Evolutionary conservation across 2,329 filamentous ascomycete genomes (phyloP).

Genomic region (Westerdykella ornata): DNA sequence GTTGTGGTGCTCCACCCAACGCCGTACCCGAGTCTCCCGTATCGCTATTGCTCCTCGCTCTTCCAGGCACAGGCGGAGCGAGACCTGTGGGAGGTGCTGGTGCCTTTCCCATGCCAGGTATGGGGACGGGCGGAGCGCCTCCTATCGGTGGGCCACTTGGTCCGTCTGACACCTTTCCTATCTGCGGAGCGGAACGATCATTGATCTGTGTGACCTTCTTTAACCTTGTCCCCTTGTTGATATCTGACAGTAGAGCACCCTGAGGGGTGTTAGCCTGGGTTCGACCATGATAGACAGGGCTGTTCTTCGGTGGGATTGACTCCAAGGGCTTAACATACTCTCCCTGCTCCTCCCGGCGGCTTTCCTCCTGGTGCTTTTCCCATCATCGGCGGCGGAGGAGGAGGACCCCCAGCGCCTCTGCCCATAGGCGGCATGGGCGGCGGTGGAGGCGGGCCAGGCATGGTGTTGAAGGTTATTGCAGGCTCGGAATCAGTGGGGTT

Average conservation of each 20-base stretch:
- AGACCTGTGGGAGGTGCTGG: slow-evolving; percentile 55
- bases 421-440: slow-evolving; percentile 36
- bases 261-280: slow-evolving; percentile 39
- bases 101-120: slow-evolving; percentile 54
- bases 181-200: slow-evolving; percentile 75
- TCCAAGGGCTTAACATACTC: slow-evolving; percentile 20
- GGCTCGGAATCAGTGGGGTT: neutral
- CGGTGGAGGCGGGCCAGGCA: slow-evolving; percentile 31
- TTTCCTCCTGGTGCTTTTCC: slow-evolving; percentile 30
- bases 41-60: slow-evolving; percentile 81
- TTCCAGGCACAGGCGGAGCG: slow-evolving; percentile 61
- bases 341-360: slow-evolving; percentile 28
- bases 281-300: neutral
- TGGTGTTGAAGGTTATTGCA: slow-evolving; percentile 12
- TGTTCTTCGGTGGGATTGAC: neutral
- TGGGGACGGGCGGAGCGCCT: slow-evolving; percentile 61
- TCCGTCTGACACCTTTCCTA: slow-evolving; percentile 53
- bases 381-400: slow-evolving; percentile 34
- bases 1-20: slow-evolving; percentile 55
- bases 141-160: slow-evolving; percentile 58
- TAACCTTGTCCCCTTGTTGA: slow-evolving; percentile 69
- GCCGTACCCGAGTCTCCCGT: slow-evolving; percentile 39
- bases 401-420: slow-evolving; percentile 32
- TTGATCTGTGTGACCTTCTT: slow-evolving; percentile 81
- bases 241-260: slow-evolving; percentile 83